phyloP scores from a whole-genome alignment of 1,139 yeast genomes.

The Blastobotrys proliferans region DNA sequence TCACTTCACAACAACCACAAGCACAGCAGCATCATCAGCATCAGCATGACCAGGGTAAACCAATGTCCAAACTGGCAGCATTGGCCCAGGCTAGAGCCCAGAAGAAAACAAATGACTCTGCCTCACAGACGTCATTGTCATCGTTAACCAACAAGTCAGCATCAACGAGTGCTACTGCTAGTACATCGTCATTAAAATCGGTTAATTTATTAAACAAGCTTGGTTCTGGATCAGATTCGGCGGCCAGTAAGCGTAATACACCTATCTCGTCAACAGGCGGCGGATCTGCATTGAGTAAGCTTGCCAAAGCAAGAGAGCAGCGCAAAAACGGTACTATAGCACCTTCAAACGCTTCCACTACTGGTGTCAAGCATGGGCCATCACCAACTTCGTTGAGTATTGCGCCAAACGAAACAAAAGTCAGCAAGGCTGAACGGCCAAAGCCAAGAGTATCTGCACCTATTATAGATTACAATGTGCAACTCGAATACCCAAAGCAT shows the following conservation, averaged over 20 bases:
- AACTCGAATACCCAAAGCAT: background rate
- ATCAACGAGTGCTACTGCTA: background rate
- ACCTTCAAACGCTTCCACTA: background rate
- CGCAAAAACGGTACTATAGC: background rate
- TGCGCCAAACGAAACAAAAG: slow-evolving; percentile 10
- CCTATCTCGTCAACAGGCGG: background rate
- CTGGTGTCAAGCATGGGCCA: background rate
- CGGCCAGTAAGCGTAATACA: background rate
- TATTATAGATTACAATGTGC: slow-evolving; percentile 9
- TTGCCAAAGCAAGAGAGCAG: slow-evolving; percentile 10
- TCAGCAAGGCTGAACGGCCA: slow-evolving; percentile 10
- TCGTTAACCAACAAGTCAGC: background rate
- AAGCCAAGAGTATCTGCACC: slow-evolving; percentile 1
- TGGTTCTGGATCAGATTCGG: background rate
- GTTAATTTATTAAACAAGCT: slow-evolving; percentile 10
- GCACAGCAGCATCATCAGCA: slow-evolving; percentile 12
- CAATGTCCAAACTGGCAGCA: slow-evolving; percentile 43
- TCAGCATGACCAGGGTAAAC: background rate
- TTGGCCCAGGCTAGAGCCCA: slow-evolving; percentile 44
- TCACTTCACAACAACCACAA: too few relatives aligned
- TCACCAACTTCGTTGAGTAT: slow-evolving; percentile 8
- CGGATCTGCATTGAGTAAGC: slow-evolving; percentile 13
- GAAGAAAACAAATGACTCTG: slow-evolving; percentile 3
- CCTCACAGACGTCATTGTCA: background rate
- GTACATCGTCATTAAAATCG: slow-evolving; percentile 1